Percentiles rank a stretch among this genome's conserved stretches.
Evolutionary conservation across 169 alveolate genomes (phyloP).

Genomic region (Cyclospora cayetanensis): DNA sequence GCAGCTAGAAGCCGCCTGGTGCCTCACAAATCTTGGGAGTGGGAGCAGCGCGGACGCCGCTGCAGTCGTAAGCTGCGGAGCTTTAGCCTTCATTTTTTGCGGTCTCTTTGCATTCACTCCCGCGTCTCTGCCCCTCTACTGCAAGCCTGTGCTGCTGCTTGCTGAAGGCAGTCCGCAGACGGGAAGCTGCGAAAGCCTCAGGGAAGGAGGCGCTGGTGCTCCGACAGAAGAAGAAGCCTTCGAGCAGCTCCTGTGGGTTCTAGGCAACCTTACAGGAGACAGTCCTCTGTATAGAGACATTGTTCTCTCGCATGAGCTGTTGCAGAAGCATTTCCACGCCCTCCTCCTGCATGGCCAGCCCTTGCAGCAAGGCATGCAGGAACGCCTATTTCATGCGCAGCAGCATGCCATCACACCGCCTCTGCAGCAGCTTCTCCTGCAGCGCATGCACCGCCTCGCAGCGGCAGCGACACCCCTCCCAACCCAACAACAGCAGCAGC

Average conservation of each 20-base stretch:
- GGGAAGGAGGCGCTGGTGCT: background rate
- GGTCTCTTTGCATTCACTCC: conserved; percentile 52
- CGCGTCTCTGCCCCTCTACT: background rate
- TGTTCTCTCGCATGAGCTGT: conserved; percentile 64
- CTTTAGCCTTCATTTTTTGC: conserved; percentile 31
- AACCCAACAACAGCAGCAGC: background rate
- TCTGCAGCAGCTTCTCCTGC: conserved; percentile 50
- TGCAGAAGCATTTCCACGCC: conserved; percentile 26
- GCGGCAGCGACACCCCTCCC: background rate
- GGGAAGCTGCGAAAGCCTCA: background rate
- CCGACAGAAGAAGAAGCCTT: conserved; percentile 88
- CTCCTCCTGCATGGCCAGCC: conserved; percentile 28
- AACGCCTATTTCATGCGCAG: background rate
- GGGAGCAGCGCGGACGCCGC: conserved; percentile 61
- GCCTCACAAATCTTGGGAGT: conserved; percentile 57
- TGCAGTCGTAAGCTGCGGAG: conserved; percentile 37
- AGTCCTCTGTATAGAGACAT: conserved; percentile 93
- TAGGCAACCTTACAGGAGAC: conserved; percentile 98
- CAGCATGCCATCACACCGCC: conserved; percentile 5
- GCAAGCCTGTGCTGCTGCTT: background rate
- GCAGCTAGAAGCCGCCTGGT: conserved; percentile 68
- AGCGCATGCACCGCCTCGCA: conserved; percentile 9
- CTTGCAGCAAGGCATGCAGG: background rate
- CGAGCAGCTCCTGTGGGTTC: conserved; percentile 98
- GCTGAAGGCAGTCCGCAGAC: background rate